A percentile compares a stretch with the other conserved stretches of the same genome.
phyloP scores from a whole-genome alignment of 2,329 filamentous ascomycete species.

The Fusarium euwallaceae region DNA sequence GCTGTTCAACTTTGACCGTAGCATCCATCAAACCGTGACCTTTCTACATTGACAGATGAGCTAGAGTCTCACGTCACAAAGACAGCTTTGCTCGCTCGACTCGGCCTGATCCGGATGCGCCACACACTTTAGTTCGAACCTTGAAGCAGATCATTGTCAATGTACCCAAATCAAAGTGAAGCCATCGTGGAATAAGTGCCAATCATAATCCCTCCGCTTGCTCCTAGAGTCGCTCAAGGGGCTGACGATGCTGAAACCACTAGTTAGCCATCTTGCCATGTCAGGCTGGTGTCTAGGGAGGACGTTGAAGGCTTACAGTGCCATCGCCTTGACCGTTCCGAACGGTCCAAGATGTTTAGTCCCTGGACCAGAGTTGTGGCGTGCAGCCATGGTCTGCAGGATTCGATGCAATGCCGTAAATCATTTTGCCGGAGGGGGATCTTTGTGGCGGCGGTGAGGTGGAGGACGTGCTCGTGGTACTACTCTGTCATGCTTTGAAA shows the following conservation, averaged over 20 bases:
- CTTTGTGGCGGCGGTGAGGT: neutral
- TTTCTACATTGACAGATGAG: neutral
- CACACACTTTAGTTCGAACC: conserved; percentile 23
- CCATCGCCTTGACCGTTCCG: conserved; percentile 45
- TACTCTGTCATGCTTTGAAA: neutral
- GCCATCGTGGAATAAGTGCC: conserved; percentile 11
- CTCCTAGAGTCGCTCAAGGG: neutral
- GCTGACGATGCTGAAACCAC: conserved; percentile 7
- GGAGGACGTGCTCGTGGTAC: neutral
- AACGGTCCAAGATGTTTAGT: conserved; percentile 18
- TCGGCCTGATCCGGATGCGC: conserved; percentile 29
- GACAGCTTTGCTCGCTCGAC: neutral
- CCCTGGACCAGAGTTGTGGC: conserved; percentile 54
- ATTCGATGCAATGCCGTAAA: neutral
- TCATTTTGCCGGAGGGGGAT: neutral
- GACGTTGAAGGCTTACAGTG: conserved; percentile 51
- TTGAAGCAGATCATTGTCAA: conserved; percentile 8
- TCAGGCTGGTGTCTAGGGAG: conserved; percentile 49
- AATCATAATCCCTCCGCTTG: conserved; percentile 5
- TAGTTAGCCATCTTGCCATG: conserved; percentile 14
- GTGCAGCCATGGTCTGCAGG: conserved; percentile 30
- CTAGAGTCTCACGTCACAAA: conserved; percentile 22
- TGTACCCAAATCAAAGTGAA: conserved; percentile 2
- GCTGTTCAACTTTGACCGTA: conserved; percentile 8
- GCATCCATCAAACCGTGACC: neutral